Base-by-base conservation (phyloP, 208 protist species). In the Trypanosoma lewisi region DNA sequence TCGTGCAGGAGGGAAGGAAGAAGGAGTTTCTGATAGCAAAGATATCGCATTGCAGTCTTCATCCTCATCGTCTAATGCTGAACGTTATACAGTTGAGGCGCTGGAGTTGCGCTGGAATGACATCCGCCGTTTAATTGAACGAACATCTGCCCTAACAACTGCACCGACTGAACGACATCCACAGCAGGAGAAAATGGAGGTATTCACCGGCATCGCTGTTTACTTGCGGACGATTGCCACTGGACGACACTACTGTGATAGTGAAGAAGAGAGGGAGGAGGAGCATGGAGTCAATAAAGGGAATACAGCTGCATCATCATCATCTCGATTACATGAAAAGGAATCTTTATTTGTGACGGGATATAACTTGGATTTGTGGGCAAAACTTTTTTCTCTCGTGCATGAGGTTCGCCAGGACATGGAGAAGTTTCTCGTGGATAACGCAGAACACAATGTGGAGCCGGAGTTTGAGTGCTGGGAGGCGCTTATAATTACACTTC, bases 401-500 rank as follows among this genome's bases (percentile, higher is more conserved):
- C 61, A 80, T 55, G 83, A 90, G 61, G 54, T 88, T 19, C 77
- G 78, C 27, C 58, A 64, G 16, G 78, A 85, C 34, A 84, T 90
- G 73, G 87, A 93, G 69, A 58, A 81, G 53, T 90, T 80, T 52
- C 83, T 93, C 2, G 70, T 70, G 2, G 69, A 75, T 23, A 54
- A 67, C 25, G 33, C 51, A 25, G 28, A 7, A 19, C 53, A 67
- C 30, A 21, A 42, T 25, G 70, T 87, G 44, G 80, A 87, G 61
- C 88, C 88, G 25, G 81, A 95, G 75, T 88, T 92, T 58, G 88
- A 95, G 77, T 95, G 83, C 72, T 95, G 88, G 85, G 85, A 95
- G 69, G 67, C 81, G n/a, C 39, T 92, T 45, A 50, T 95, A 21
- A 49, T 91, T 36, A 72, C 74, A 45, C 73, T 92, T 67, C 80